A percentile compares a stretch with the other conserved stretches of the same genome.
Conservation (phyloP, 2,329 filamentous ascomycete genomes). For the Nemania abortiva region DNA sequence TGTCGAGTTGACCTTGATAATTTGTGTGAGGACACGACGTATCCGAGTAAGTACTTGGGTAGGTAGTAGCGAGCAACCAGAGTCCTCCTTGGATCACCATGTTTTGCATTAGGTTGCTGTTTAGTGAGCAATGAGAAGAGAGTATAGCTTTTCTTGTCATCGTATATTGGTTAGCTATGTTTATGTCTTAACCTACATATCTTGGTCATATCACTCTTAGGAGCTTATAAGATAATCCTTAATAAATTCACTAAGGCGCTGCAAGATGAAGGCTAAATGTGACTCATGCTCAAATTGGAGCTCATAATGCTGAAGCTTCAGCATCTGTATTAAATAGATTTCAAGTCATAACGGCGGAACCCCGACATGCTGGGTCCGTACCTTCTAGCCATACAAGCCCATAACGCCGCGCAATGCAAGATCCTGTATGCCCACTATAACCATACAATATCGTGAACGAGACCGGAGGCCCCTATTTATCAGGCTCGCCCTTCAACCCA, state of each 20-base stretch:
- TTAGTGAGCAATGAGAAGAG: too few species aligned
- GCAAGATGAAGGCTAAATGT: not conserved
- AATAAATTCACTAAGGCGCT: not conserved
- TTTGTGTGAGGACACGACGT: too few species aligned
- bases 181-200: not conserved
- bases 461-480: conserved; percentile 39
- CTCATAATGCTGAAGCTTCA: not conserved
- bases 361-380: not conserved
- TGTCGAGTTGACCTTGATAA: too few species aligned
- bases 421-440: conserved; percentile 31
- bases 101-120: too few species aligned
- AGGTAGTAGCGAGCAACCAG: too few species aligned
- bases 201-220: not conserved
- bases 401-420: conserved; percentile 42
- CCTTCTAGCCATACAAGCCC: conserved; percentile 41
- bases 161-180: too few species aligned
- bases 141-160: too few species aligned
- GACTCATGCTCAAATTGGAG: not conserved
- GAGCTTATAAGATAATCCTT: not conserved
- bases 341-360: conserved; percentile 14
- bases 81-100: too few species aligned
- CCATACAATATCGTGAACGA: conserved; percentile 30
- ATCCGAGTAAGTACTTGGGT: too few species aligned
- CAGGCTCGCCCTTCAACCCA: conserved; percentile 57
- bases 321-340: conserved; percentile 30